Base-by-base conservation (phyloP, 2,329 filamentous ascomycete genomes). In the Colletotrichum plurivorum region DNA sequence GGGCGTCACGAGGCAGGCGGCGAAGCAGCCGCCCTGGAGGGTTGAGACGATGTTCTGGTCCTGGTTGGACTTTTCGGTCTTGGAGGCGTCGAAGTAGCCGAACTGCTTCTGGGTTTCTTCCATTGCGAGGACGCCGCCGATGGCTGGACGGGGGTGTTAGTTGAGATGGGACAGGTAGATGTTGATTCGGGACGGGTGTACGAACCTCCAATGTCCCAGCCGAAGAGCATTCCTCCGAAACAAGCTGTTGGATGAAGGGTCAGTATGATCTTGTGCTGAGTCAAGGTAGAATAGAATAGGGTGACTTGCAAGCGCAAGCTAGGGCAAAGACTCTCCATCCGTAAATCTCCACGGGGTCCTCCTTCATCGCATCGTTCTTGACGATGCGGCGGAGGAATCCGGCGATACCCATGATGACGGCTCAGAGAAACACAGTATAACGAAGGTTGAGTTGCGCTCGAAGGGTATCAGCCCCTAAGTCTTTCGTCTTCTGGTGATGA, bases 321-420 rank as follows among this genome's bases (percentile, higher is more conserved):
- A 92, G 83, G 65, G 85, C 85, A 71, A 91, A 88, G 31, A 91
- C 89, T 64, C 90, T 86, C 90, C 90, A 93, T 75, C 90, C 89
- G 79, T 92, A 93, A 68, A 93, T 89, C 76, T 92, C 87, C 20
- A 85, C 83, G 18, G 91, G 91, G 70, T 93, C 91, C 43, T 82
- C 79, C 75, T 86, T 89, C 88, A 93, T 93, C 52, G 92, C 88
- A 77, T 93, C 90, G 83, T 93, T 93, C 79, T 87, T 87, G 73
- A 92, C 85, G 75, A 92, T 82, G 73, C 80, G 81, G 73, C 83
- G 83, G 64, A 92, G 84, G 72, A 90, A 76, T 61, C 74, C 78
- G 52, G 76, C 77, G 63, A 83, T 79, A 68, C 80, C 81, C 78
- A 87, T 86, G 61, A 45, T 77, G 73, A 57, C 61, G 54, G 25